Percentiles rank a stretch among this genome's conserved stretches.
Conservation (phyloP, 495 filamentous ascomycete species). For the Tuber calosporum region DNA sequence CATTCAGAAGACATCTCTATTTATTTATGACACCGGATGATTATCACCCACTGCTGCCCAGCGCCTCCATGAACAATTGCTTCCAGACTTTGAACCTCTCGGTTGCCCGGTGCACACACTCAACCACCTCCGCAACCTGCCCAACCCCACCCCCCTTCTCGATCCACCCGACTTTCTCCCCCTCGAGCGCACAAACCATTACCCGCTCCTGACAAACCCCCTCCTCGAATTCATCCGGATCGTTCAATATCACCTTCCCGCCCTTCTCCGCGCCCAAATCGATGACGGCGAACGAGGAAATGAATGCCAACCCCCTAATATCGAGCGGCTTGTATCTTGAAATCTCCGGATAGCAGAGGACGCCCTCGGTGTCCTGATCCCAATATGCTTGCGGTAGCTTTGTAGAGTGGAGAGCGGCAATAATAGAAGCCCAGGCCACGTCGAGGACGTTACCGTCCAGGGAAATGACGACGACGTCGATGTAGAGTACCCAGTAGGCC, state of each 20-base stretch:
- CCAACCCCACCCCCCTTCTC: constrained; percentile 40
- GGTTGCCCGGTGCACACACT: constrained; percentile 33
- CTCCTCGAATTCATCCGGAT: constrained; percentile 89
- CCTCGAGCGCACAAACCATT: constrained; percentile 43
- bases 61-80: constrained; percentile 2
- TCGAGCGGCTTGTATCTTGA: constrained; percentile 47
- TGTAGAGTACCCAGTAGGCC: constrained; percentile 89
- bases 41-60: neutral
- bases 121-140: constrained; percentile 26
- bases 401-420: constrained; percentile 75
- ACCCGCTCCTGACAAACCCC: constrained; percentile 65
- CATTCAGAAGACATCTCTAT: neutral
- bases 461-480: constrained; percentile 82
- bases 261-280: constrained; percentile 52
- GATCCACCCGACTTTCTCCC: constrained; percentile 36
- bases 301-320: constrained; percentile 58
- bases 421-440: constrained; percentile 72
- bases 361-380: constrained; percentile 71
- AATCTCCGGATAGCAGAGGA: constrained; percentile 62
- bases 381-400: constrained; percentile 73
- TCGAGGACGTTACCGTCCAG: constrained; percentile 88
- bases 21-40: neutral
- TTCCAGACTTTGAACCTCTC: constrained; percentile 31
- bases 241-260: constrained; percentile 67
- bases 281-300: constrained; percentile 68